A percentile compares a stretch with the other conserved stretches of the same genome.
phyloP scores from a whole-genome alignment of 495 filamentous ascomycete genomes.

The Coniosporium apollinis region DNA sequence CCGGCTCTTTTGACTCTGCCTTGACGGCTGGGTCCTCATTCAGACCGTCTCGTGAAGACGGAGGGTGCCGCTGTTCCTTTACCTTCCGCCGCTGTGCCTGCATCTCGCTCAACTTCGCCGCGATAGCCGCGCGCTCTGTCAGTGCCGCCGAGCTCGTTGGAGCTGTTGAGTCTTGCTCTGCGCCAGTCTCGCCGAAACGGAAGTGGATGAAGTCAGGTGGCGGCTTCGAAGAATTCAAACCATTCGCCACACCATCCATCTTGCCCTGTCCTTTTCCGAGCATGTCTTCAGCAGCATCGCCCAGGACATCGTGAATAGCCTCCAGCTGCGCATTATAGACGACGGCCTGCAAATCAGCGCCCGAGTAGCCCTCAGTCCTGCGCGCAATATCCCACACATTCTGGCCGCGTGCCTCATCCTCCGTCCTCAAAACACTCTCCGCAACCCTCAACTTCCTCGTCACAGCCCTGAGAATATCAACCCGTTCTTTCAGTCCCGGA shows the following conservation, averaged over 20 bases:
- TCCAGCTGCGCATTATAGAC: conserved; percentile 94
- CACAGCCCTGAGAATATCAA: conserved; percentile 75
- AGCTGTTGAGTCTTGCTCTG: no score
- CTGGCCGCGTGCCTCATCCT: conserved; percentile 26
- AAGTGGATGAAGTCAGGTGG: conserved; percentile 59
- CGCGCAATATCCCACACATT: conserved; percentile 51
- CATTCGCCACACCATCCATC: conserved; percentile 1
- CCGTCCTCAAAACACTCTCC: conserved; percentile 33
- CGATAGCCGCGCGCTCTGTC: conserved; percentile 53
- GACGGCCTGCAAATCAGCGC: conserved; percentile 86
- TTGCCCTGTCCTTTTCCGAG: background rate
- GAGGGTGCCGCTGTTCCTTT: conserved; percentile 18
- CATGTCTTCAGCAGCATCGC: conserved; percentile 27
- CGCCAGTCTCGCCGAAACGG: conserved; percentile 49
- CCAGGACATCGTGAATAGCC: conserved; percentile 83
- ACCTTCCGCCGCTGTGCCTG: conserved; percentile 48
- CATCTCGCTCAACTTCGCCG: conserved; percentile 56
- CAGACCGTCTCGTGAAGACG: background rate
- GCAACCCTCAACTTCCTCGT: conserved; percentile 58
- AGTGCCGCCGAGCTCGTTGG: conserved; percentile 18
- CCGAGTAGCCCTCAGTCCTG: conserved; percentile 78
- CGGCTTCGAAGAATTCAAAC: conserved; percentile 2
- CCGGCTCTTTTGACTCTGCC: conserved; percentile 39
- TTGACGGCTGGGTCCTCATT: conserved; percentile 7
- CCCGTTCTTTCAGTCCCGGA: conserved; percentile 55